Base-by-base conservation (phyloP, 2,329 filamentous ascomycete species). In the Corniculantispora saksenae region DNA sequence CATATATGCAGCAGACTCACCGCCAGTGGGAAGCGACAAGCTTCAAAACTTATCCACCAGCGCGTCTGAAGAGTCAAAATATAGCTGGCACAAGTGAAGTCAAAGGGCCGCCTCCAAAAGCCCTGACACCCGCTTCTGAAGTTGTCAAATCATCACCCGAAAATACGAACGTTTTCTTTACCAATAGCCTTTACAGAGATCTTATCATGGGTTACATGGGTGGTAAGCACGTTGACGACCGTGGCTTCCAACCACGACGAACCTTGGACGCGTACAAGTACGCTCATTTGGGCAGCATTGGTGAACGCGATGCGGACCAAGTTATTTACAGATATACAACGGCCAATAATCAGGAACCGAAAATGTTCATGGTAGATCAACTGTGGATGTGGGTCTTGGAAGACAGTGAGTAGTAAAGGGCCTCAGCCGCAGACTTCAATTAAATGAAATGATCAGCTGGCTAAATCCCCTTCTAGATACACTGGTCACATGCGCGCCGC, bases 261-360 rank as follows among this genome's bases (percentile, higher is more conserved):
- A 67, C 66, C 7, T 17, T 66, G 54, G 66, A 67, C 38, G 58
- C 65, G 51, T 66, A 66, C 19, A 48, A 45, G 25, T 67, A 67
- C 32, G 43, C 58, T 8, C 58, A 63, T 17, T 51, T 66, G n/a
- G 63, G 63, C 13, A 60, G 58, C 5, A 25, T 60, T 10, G 15
- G 27, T 9, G 29, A 66, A 12, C 40, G 66, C 7, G 66, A 63
- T 27, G 51, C 55, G 15, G 63, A 67, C 17, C 66, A 67, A 43
- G 66, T 67, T n/a, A 47, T 67, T 27, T 66, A 66, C 32, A 59
- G 63, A 43, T 66, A 67, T 21, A 67, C 63, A 27, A 63, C 60
- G 43, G 23, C 13, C 10, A 43, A 19, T 3, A 13, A 43, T 19
- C 38, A 43, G 19, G 55, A 59, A 19, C n/a, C 61, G 13, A 66